Base-by-base conservation (phyloP, 2,329 filamentous ascomycete genomes). In the Parastagonospora avenae region DNA sequence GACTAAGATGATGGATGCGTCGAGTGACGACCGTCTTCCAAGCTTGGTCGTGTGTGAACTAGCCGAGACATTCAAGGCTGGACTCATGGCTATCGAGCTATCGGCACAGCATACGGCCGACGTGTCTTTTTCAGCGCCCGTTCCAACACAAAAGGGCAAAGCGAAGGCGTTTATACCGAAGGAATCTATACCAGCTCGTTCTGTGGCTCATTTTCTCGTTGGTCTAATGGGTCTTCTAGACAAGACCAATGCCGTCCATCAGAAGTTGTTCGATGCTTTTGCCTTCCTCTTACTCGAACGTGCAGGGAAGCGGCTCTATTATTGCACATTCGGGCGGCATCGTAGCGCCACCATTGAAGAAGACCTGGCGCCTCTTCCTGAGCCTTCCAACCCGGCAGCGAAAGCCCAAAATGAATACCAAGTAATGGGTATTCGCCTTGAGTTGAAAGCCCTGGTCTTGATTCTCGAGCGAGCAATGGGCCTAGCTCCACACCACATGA, bases 191-290 rank as follows among this genome's bases (percentile, higher is more conserved):
- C 55, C 66, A 4, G 59, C 64, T 10, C 65, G 65, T 14, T 55
- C 57, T 10, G 39, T 73, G 9, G 65, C 74, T 2, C 66, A 71
- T 16, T 68, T 78, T 19, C 58, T 79, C 0, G 64, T 63, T 1
- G 67, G 67, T 4, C 55, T 76, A 2, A 51, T 79, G 4, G 64
- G 69, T 0, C 58, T 68, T 11, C 65, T 78, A 1, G 71, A 76
- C 28, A 60, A 72, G 27, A 70, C 65, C 8, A 56, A 68, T 14
- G 48, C 61, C 4, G 35, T 65, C 9, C 76, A 79, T 35, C 69
- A 70, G 28, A 60, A 72, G 15, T 53, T 80, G 1, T 78, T 78
- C 45, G 77, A 79, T 62, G 76, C 75, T 2, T 74, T 77, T 30
- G 62, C 73, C 1, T 79, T 72, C 46, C 57, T 74, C 11, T 51